Conservation (phyloP, 1,139 yeast species). For the Pichia sp. region DNA sequence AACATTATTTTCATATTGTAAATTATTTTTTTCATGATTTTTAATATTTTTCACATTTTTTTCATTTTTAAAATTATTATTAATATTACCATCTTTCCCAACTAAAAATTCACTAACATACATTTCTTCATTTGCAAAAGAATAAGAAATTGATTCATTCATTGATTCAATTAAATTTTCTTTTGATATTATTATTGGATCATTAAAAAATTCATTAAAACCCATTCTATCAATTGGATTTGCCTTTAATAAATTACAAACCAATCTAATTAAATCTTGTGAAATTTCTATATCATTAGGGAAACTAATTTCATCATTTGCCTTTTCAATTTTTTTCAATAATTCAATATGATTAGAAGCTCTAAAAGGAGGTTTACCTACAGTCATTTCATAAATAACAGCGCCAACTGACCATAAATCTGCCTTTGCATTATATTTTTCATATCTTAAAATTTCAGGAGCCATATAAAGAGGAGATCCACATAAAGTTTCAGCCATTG, state of each 20-base stretch:
- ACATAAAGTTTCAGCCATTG: constrained; percentile 94
- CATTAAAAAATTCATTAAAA: constrained; percentile 77
- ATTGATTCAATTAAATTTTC: constrained; percentile 39
- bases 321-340: constrained; percentile 73
- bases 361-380: constrained; percentile 90
- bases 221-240: constrained; percentile 86
- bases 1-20: not conserved
- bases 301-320: constrained; percentile 70
- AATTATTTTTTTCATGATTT: constrained; percentile 1
- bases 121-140: constrained; percentile 67
- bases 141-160: constrained; percentile 57
- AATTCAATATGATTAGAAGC: constrained; percentile 91
- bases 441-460: constrained; percentile 89
- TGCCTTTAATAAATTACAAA: constrained; percentile 69
- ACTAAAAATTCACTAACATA: constrained; percentile 74
- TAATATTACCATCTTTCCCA: constrained; percentile 8
- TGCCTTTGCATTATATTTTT: constrained; percentile 94
- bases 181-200: constrained; percentile 42
- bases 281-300: constrained; percentile 59
- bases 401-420: constrained; percentile 99
- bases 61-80: constrained; percentile 1
- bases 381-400: constrained; percentile 88
- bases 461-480: constrained; percentile 99
- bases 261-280: constrained; percentile 60
- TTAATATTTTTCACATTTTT: constrained; percentile 5